A percentile compares a stretch with the other conserved stretches of the same genome.
Conservation (phyloP, 345 rosid species). For the Pugionium cornutum region DNA sequence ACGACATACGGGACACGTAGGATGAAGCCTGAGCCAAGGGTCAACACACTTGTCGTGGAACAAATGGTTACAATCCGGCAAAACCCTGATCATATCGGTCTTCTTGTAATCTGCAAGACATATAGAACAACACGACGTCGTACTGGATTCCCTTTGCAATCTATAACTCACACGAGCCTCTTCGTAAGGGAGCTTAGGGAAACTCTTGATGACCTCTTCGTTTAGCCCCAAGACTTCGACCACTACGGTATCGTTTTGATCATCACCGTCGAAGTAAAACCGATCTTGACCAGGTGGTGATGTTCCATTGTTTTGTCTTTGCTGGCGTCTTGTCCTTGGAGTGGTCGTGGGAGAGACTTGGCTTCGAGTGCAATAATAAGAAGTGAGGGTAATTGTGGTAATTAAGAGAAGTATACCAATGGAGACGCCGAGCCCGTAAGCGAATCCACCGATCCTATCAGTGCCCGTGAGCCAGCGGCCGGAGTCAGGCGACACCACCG, state of each 20-base stretch:
- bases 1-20: slow-evolving; percentile 75
- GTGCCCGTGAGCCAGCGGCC: slow-evolving; percentile 18
- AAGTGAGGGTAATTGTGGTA: slow-evolving; percentile 43
- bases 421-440: slow-evolving; percentile 55
- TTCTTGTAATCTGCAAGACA: slow-evolving; percentile 80
- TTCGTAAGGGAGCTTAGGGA: slow-evolving; percentile 68
- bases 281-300: slow-evolving; percentile 12
- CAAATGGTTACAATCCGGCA: slow-evolving; percentile 78
- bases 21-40: slow-evolving; percentile 70
- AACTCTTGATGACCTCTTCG: slow-evolving; percentile 63
- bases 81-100: slow-evolving; percentile 51
- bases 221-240: slow-evolving; percentile 58
- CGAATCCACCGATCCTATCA: slow-evolving; percentile 45
- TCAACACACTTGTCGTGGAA: slow-evolving; percentile 78
- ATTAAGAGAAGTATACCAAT: slow-evolving; percentile 3
- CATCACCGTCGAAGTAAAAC: not conserved
- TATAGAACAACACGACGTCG: slow-evolving; percentile 66
- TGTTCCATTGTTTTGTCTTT: slow-evolving; percentile 24
- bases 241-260: slow-evolving; percentile 28
- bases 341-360: slow-evolving; percentile 33
- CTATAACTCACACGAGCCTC: slow-evolving; percentile 51
- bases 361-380: slow-evolving; percentile 47
- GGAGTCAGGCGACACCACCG: slow-evolving; percentile 23
- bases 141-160: slow-evolving; percentile 45
- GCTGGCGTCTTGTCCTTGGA: slow-evolving; percentile 23